Percentiles rank a stretch among this genome's conserved stretches.
Conservation (phyloP, 73 alveolate species). For the Symbiodinium pilosum region DNA sequence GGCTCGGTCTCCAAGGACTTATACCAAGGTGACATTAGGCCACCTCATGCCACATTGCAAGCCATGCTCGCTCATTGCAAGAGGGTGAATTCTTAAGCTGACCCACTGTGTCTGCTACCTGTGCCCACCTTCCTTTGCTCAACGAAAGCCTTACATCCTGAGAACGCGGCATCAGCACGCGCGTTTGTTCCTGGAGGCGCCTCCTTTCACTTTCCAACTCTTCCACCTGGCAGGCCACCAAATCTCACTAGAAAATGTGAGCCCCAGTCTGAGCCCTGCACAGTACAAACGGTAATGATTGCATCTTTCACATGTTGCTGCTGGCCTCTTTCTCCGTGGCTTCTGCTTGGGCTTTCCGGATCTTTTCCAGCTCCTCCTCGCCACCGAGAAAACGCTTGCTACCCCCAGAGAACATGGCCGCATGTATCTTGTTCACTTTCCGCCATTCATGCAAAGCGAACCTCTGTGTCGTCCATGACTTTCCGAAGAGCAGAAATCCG, state of each 20-base stretch:
- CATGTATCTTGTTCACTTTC: neutral
- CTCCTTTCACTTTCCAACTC: conserved; percentile 54
- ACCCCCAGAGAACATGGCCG: neutral
- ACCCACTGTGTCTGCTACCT: too few relatives aligned
- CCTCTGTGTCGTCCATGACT: conserved; percentile 79
- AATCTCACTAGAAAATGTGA: too few relatives aligned
- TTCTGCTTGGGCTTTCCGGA: conserved; percentile 56
- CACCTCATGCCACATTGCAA: neutral
- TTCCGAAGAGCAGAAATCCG: conserved; percentile 32
- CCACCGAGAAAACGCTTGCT: neutral
- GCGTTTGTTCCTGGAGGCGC: conserved; percentile 87
- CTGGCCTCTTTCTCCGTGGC: conserved; percentile 61
- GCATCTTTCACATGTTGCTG: too few relatives aligned
- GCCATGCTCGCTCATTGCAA: too few relatives aligned
- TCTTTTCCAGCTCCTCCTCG: conserved; percentile 75
- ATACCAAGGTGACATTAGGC: too few relatives aligned
- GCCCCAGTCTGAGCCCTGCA: too few relatives aligned
- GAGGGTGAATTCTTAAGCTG: too few relatives aligned
- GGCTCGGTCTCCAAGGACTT: too few relatives aligned
- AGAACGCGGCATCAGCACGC: conserved; percentile 41
- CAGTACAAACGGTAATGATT: too few relatives aligned
- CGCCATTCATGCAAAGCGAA: too few relatives aligned
- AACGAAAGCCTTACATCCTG: too few relatives aligned
- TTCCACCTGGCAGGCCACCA: conserved; percentile 66
- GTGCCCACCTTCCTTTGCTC: too few relatives aligned